Percentiles rank a stretch among this genome's conserved stretches.
Conservation (phyloP, 1,284 basidiomycete species). For the Marasmius fiardii region DNA sequence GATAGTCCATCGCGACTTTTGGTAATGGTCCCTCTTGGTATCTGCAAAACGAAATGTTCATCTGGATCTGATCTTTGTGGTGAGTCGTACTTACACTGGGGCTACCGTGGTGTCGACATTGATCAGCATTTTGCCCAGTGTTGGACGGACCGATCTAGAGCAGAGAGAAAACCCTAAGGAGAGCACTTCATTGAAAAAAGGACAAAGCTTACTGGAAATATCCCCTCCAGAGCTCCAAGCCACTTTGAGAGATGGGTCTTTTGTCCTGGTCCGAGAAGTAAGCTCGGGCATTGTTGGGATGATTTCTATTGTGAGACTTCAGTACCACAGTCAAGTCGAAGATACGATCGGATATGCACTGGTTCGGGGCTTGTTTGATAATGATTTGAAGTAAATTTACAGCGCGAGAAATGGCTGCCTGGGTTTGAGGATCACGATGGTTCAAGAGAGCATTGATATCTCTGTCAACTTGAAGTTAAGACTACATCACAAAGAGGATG, state of each 20-base stretch:
- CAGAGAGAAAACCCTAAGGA: background rate
- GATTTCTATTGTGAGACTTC: constrained; percentile 14
- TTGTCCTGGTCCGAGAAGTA: constrained; percentile 26
- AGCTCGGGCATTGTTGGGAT: constrained; percentile 27
- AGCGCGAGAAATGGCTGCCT: constrained; percentile 15
- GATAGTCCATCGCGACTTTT: background rate
- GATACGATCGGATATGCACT: constrained; percentile 18
- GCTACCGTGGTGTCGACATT: constrained; percentile 45
- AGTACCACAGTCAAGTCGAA: background rate
- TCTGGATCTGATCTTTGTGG: background rate
- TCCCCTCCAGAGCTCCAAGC: constrained; percentile 44
- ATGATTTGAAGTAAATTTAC: constrained; percentile 31
- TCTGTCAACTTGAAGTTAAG: background rate
- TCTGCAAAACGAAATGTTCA: background rate
- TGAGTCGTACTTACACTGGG: constrained; percentile 31
- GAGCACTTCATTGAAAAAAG: background rate
- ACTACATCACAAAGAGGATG: background rate
- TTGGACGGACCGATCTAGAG: constrained; percentile 42
- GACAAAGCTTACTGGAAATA: constrained; percentile 47
- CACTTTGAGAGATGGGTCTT: constrained; percentile 22
- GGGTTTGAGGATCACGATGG: background rate
- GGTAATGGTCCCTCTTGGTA: background rate
- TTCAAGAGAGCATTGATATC: background rate
- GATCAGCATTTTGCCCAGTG: constrained; percentile 34
- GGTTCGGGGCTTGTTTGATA: constrained; percentile 28